Evolutionary conservation across 2,329 filamentous ascomycete genomes (phyloP).

Genomic region (Albifimbria verrucaria): DNA sequence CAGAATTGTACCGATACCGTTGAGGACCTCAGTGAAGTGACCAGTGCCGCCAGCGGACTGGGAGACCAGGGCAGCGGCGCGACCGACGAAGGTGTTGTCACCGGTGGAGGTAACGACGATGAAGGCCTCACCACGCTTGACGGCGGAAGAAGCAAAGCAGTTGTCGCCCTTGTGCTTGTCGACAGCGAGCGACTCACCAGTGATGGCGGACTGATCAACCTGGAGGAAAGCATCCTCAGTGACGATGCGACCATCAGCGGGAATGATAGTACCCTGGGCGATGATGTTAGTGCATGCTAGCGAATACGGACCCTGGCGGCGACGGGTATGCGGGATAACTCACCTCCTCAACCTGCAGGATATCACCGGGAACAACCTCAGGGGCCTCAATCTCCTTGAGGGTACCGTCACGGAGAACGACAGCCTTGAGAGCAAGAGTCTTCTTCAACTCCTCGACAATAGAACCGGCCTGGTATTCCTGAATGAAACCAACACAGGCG

Average conservation of each 20-base stretch:
- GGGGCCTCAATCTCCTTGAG: constrained; percentile 77
- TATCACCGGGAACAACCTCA: constrained; percentile 85
- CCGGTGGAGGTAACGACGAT: constrained; percentile 80
- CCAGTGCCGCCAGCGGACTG: constrained; percentile 70
- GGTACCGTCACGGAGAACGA: constrained; percentile 75
- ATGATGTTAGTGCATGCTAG: constrained; percentile 11
- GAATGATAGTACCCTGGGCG: constrained; percentile 77
- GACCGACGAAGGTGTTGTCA: constrained; percentile 88
- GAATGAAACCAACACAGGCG: constrained; percentile 80
- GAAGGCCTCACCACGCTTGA: constrained; percentile 88
- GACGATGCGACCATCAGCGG: constrained; percentile 82
- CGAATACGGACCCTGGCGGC: neutral
- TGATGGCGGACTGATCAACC: constrained; percentile 89
- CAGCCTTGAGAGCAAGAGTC: constrained; percentile 82
- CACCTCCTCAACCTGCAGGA: constrained; percentile 77
- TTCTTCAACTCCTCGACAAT: constrained; percentile 92
- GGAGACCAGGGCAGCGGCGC: constrained; percentile 80
- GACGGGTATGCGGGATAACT: constrained; percentile 2
- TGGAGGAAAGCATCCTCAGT: constrained; percentile 82
- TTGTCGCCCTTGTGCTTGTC: constrained; percentile 81
- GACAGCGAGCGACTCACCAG: constrained; percentile 86
- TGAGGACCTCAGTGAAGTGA: constrained; percentile 89
- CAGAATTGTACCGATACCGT: constrained; percentile 79
- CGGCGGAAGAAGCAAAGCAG: constrained; percentile 80
- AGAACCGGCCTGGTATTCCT: constrained; percentile 86